Evolutionary conservation across 2,329 filamentous ascomycete species (phyloP), one percentile per base, ranked within the genome.

Genomic region (Aureobasidium subglaciale): DNA sequence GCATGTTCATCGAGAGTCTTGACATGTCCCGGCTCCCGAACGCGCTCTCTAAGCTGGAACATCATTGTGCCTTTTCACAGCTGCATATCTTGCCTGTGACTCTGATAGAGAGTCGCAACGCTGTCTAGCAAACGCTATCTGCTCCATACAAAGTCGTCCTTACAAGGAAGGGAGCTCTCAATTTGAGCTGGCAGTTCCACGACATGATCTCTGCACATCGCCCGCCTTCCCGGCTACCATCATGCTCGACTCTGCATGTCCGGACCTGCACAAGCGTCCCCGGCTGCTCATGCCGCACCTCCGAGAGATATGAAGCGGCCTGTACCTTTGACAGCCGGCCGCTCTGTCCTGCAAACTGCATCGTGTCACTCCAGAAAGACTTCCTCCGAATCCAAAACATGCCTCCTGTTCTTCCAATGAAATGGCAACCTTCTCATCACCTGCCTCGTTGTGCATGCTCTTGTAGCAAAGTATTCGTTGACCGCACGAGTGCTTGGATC

Each of bases 191-290:
- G 20, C 29, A 34, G 29, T 30, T 30, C 8, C 29, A 30, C 29
- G 8, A 30, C 29, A 30, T 30, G 29, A 30, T 30, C 29, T 30
- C 15, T 48, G 20, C 43, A 55, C 50, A 57, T 32, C 43, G 24
- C 35, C n/a, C 52, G 18, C 30, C 22, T 35, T 46, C 37, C 53
- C 63, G 63, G 43, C n/a, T 63, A 64, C n/a, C 49, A 57, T 11
- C 56, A 56, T 30, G 30, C n/a, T 29, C 46, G 43, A 34, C 46
- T 27, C 32, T 49, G 32, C 46, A 38, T 38, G n/a, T 22, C 18
- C 20, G 46, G 24, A 49, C 46, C 46, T 49, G 46, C 46, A 49
- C 46, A 49, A 49, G 46, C 46, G 46, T 32, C 34, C 38, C 15
- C 45, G 45, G 34, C 29, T 49, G 13, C 43, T 46, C 43, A 46